Evolutionary conservation across 805 yeast species (phyloP).

Genomic region (Wickerhamomyces bovis): DNA sequence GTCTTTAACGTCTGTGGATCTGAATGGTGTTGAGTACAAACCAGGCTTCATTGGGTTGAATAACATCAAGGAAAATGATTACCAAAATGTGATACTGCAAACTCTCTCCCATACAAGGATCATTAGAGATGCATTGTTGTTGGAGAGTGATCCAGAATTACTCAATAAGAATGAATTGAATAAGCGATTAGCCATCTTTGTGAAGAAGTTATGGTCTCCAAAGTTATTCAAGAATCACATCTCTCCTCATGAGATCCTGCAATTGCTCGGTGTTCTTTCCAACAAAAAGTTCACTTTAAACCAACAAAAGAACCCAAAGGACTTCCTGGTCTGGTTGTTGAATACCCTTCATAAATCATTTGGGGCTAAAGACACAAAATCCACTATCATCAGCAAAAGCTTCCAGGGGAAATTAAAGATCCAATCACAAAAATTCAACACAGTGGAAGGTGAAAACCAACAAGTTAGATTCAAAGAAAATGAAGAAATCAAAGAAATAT

Average conservation of each 20-base stretch:
- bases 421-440: slow-evolving; percentile 23
- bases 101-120: slow-evolving; percentile 46
- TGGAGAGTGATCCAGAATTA: slow-evolving; percentile 16
- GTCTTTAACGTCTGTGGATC: slow-evolving; percentile 30
- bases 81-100: slow-evolving; percentile 53
- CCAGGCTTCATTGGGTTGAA: slow-evolving; percentile 68
- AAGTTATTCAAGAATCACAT: slow-evolving; percentile 53
- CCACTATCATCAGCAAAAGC: slow-evolving; percentile 26
- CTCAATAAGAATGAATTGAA: slow-evolving; percentile 30
- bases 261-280: slow-evolving; percentile 38
- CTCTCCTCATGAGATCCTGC: slow-evolving; percentile 62
- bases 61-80: slow-evolving; percentile 44
- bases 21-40: slow-evolving; percentile 38
- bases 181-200: slow-evolving; percentile 37
- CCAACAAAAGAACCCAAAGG: slow-evolving; percentile 45
- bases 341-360: slow-evolving; percentile 35
- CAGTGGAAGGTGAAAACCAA: slow-evolving; percentile 20
- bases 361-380: slow-evolving; percentile 8
- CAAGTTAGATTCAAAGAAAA: slow-evolving; percentile 9
- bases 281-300: slow-evolving; percentile 36
- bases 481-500: slow-evolving; percentile 3
- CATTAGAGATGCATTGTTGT: slow-evolving; percentile 42
- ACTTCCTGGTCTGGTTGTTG: slow-evolving; percentile 54
- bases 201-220: slow-evolving; percentile 61
- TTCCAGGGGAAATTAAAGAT: slow-evolving; percentile 51